Base-by-base conservation (phyloP, 306 rosid genomes). In the Citrullus amarus region DNA sequence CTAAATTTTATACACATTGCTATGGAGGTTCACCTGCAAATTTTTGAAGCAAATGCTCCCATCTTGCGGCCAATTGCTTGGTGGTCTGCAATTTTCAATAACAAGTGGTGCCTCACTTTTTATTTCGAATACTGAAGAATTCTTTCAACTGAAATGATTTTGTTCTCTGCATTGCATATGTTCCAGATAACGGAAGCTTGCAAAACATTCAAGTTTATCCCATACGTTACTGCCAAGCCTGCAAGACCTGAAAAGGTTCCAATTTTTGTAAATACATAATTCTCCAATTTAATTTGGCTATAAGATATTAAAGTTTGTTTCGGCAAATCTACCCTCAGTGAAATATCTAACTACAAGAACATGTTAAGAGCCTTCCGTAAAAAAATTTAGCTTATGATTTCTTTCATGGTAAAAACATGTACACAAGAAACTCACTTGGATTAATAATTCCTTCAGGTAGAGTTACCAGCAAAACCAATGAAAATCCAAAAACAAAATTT, bases 81-180 rank as follows among this genome's bases (percentile, higher is more conserved):
- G 97, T 53, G 97, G 98, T 51, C 89, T 86, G 78, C 63, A 39
- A 28, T 88, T 88, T 85, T 92, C 91, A 56, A 92, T 87, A 71
- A 91, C 83, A 76, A 89, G 90, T 56, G 97, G 92, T n/a, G 97
- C 93, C 82, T 95, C 98, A 84, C 96, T 92, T 53, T 81, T 51
- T 79, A 95, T 75, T 9, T 86, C 69, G 91, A 86, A 85, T 92
- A 95, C 75, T 95, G 98, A 74, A 92, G 87, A 65, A 95, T 82
- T 83, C 98, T 95, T 82, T 95, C 98, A 81, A 92, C 97, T 65
- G 98, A 95, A 79, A 95, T 95, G 92, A 95, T 95, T 84, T 91
- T 95, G 81, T 89, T 89, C 88, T 95, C 97, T 53, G 98, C 97
- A 79, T 92, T 91, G 83, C 98, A 95, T 69, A 95, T 88, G 86